Evolutionary conservation across 495 filamentous ascomycete genomes (phyloP).

Genomic region (Penicillium herquei): DNA sequence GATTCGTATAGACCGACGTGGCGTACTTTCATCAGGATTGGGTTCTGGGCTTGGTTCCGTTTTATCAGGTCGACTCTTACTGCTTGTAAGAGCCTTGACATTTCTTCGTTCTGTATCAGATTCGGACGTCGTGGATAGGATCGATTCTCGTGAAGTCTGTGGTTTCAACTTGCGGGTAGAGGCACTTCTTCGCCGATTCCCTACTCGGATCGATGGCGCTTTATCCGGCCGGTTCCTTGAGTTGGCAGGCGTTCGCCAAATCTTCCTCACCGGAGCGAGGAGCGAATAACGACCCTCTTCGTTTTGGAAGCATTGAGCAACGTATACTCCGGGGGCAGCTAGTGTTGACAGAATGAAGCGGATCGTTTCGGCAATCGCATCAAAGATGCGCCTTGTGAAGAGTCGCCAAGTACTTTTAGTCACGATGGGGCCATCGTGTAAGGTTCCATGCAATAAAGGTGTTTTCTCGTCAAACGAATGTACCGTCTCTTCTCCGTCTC

Average conservation of each 20-base stretch:
- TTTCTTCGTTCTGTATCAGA: constrained; percentile 43
- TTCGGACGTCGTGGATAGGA: constrained; percentile 47
- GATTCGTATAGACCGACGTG: constrained; percentile 82
- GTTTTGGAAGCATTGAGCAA: constrained; percentile 77
- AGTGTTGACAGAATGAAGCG: constrained; percentile 76
- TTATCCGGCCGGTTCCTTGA: constrained; percentile 27
- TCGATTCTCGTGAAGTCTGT: constrained; percentile 37
- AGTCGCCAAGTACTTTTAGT: constrained; percentile 49
- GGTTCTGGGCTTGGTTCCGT: constrained; percentile 41
- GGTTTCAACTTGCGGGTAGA: constrained; percentile 39
- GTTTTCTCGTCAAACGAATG: constrained; percentile 62
- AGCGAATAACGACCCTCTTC: constrained; percentile 77
- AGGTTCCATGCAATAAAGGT: constrained; percentile 50
- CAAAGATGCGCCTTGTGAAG: constrained; percentile 45
- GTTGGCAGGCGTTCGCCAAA: constrained; percentile 44
- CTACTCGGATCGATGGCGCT: constrained; percentile 21
- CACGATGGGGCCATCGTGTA: constrained; percentile 53
- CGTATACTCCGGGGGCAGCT: constrained; percentile 72
- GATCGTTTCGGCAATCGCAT: constrained; percentile 63
- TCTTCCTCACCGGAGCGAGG: constrained; percentile 56
- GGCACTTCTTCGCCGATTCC: constrained; percentile 30
- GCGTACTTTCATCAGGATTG: constrained; percentile 58
- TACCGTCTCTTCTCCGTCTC: constrained; percentile 31
- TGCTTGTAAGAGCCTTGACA: constrained; percentile 21
- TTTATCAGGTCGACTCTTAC: constrained; percentile 43